These are phyloP conservation scores for Boletales sp. DNA, from an alignment of 768 basidiomycete genomes.

Conservation along the genomic window DNA sequence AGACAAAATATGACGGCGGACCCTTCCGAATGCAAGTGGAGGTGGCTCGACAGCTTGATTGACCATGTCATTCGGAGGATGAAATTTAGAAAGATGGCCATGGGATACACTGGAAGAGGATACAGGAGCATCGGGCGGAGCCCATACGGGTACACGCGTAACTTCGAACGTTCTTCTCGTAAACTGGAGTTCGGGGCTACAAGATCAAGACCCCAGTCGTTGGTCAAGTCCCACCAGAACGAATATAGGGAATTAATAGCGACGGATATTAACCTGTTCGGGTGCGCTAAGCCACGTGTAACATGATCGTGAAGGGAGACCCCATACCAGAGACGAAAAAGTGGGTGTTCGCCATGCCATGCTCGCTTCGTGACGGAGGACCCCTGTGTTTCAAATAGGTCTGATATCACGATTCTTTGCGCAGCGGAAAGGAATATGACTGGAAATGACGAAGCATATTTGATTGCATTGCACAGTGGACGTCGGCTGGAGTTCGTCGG, in stretches of 20 bases:
- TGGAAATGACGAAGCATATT: slow-evolving; percentile 96
- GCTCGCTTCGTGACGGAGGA: slow-evolving; percentile 38
- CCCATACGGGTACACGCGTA: slow-evolving; percentile 54
- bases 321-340: slow-evolving; percentile 82
- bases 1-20: slow-evolving; percentile 84
- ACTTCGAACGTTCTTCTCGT: slow-evolving; percentile 36
- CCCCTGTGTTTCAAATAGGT: slow-evolving; percentile 50
- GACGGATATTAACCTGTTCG: slow-evolving; percentile 73
- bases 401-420: slow-evolving; percentile 68
- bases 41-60: slow-evolving; percentile 82
- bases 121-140: slow-evolving; percentile 74
- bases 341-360: slow-evolving; percentile 73
- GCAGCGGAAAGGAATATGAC: slow-evolving; percentile 93
- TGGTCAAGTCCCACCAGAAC: slow-evolving; percentile 99
- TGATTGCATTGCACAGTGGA: slow-evolving; percentile 86
- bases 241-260: slow-evolving; percentile 89
- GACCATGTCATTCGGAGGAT: slow-evolving; percentile 92
- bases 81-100: slow-evolving; percentile 78
- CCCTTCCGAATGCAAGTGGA: slow-evolving; percentile 76
- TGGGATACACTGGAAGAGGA: slow-evolving; percentile 80
- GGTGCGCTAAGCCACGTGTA: slow-evolving; percentile 1
- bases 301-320: not conserved
- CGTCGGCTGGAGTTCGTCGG: slow-evolving; percentile 61
- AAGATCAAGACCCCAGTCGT: slow-evolving; percentile 93
- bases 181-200: slow-evolving; percentile 40